Evolutionary conservation across 345 rosid genomes (phyloP).

Genomic region (Melaleuca quinquenervia): DNA sequence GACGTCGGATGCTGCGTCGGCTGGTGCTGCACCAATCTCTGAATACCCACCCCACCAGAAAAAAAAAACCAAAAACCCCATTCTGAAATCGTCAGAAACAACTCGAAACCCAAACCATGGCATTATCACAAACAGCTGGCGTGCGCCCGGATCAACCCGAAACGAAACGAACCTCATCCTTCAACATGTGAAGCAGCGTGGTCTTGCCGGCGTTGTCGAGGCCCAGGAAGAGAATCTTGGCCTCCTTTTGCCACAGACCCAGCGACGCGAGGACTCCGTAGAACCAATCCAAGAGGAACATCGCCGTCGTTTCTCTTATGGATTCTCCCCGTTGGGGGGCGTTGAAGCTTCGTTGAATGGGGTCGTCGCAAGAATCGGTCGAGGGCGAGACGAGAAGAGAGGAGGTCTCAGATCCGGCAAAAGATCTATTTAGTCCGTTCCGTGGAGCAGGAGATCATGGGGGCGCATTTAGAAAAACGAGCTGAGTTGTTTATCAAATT

Average conservation of each 20-base stretch:
- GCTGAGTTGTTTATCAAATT: not conserved
- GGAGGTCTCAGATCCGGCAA: not conserved
- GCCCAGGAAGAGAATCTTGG: conserved; percentile 83
- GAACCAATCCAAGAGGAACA: conserved; percentile 89
- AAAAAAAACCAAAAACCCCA: not conserved
- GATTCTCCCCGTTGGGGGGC: no score
- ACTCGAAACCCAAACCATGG: not conserved
- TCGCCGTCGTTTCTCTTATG: not conserved
- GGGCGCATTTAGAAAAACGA: not conserved
- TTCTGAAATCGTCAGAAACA: not conserved
- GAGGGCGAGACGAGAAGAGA: not conserved
- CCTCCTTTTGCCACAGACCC: conserved; percentile 88
- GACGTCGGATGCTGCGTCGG: conserved; percentile 75
- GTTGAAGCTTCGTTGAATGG: not conserved
- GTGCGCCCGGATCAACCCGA: not conserved
- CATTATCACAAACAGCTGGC: not conserved
- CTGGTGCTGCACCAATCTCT: conserved; percentile 74
- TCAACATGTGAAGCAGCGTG: conserved; percentile 70
- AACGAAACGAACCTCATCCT: conserved; percentile 1
- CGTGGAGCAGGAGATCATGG: not conserved
- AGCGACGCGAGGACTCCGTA: conserved; percentile 74
- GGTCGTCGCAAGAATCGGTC: not conserved
- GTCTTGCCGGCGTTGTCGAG: conserved; percentile 97
- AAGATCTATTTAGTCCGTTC: not conserved
- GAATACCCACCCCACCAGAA: not conserved